phyloP scores from a whole-genome alignment of 2,329 filamentous ascomycete genomes.

The Penicillium sp. region DNA sequence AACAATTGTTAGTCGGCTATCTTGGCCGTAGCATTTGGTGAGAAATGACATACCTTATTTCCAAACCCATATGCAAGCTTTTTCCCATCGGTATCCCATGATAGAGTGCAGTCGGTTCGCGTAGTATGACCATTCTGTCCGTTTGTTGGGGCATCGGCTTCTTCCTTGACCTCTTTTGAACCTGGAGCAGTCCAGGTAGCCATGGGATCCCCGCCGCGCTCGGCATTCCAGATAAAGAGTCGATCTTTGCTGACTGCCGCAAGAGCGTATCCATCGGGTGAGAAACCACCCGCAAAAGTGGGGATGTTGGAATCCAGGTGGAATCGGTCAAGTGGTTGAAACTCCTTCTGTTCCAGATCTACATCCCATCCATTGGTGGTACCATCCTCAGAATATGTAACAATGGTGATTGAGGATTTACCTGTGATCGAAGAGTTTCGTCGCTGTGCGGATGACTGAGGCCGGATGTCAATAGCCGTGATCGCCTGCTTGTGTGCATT shows the following conservation, averaged over 20 bases:
- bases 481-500: constrained; percentile 44
- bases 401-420: constrained; percentile 37
- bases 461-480: constrained; percentile 45
- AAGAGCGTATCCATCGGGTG: constrained; percentile 49
- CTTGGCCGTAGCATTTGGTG: neutral
- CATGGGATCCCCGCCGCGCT: constrained; percentile 45
- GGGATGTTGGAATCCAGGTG: constrained; percentile 38
- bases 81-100: constrained; percentile 57
- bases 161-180: constrained; percentile 33
- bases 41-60: constrained; percentile 43
- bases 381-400: constrained; percentile 47
- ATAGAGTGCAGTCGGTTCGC: constrained; percentile 42
- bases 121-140: constrained; percentile 36
- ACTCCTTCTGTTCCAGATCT: constrained; percentile 37
- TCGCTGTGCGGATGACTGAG: constrained; percentile 31
- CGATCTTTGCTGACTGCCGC: constrained; percentile 46
- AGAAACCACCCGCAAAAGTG: constrained; percentile 45
- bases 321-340: constrained; percentile 39
- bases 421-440: constrained; percentile 25
- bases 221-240: constrained; percentile 49
- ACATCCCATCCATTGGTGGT: constrained; percentile 48
- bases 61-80: constrained; percentile 53
- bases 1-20: constrained; percentile 4
- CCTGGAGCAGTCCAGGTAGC: constrained; percentile 40
- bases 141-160: constrained; percentile 32